Percentiles rank a stretch among this genome's conserved stretches.
phyloP scores from a whole-genome alignment of 345 rosid genomes.

The Balakata baccata region DNA sequence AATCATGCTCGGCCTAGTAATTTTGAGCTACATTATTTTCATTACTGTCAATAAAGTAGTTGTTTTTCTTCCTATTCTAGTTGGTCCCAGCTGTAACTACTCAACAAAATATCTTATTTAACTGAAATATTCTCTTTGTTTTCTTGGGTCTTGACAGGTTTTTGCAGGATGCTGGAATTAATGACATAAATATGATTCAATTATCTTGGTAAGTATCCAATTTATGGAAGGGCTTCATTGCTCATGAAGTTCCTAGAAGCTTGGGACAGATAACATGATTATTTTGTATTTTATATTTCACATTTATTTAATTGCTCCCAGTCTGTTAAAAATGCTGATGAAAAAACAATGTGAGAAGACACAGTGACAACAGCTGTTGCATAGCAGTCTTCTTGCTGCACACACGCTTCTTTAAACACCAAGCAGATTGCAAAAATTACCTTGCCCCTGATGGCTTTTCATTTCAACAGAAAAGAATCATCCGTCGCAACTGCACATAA shows the following conservation, averaged over 20 bases:
- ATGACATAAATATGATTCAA: constrained; percentile 65
- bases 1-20: too few relatives aligned
- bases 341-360: not conserved
- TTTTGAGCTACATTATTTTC: not conserved
- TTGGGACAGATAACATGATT: not conserved
- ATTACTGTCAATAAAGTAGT: not conserved
- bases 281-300: not conserved
- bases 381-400: not conserved
- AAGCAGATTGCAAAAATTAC: not conserved
- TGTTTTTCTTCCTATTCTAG: not conserved
- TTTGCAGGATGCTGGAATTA: constrained; percentile 78
- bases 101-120: not conserved
- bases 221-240: not conserved
- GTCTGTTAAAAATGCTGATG: not conserved
- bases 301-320: not conserved
- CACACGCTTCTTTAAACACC: not conserved
- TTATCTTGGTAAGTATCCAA: constrained; percentile 61
- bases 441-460: not conserved
- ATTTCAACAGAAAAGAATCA: not conserved
- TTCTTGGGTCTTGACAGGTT: constrained; percentile 41
- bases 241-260: constrained; percentile 10
- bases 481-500: not conserved
- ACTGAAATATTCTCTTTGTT: not conserved
- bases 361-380: not conserved
- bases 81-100: not conserved